Evolutionary conservation across 2,329 filamentous ascomycete species (phyloP).

Genomic region (Aureobasidium musti): DNA sequence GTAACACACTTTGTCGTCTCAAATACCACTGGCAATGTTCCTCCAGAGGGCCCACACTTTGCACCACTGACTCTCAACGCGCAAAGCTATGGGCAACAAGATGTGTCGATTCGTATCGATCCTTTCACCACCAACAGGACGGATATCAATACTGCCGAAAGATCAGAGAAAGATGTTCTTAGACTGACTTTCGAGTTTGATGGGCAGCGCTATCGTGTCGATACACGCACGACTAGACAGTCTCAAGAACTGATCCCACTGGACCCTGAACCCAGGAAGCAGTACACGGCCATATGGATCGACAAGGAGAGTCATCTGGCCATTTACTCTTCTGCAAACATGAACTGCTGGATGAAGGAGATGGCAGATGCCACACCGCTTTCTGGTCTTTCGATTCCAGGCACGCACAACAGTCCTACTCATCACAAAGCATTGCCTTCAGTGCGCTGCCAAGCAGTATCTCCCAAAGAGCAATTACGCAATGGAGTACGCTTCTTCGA

Average conservation of each 20-base stretch:
- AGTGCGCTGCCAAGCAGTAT: conserved; percentile 86
- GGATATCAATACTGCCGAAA: conserved; percentile 61
- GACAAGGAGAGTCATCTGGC: conserved; percentile 48
- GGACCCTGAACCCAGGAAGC: conserved; percentile 43
- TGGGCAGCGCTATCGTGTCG: conserved; percentile 67
- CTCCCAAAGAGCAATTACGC: conserved; percentile 73
- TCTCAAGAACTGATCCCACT: conserved; percentile 46
- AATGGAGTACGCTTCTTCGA: conserved; percentile 96
- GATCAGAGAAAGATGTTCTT: conserved; percentile 61
- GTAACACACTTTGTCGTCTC: conserved; percentile 53
- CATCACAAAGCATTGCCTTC: conserved; percentile 82
- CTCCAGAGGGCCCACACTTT: conserved; percentile 38
- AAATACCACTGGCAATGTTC: conserved; percentile 41
- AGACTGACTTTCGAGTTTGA: conserved; percentile 72
- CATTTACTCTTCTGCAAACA: conserved; percentile 69
- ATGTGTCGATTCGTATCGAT: conserved; percentile 64
- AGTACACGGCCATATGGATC: conserved; percentile 49
- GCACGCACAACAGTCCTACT: conserved; percentile 93
- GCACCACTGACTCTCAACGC: conserved; percentile 54
- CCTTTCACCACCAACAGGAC: conserved; percentile 69
- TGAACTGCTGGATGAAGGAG: conserved; percentile 77
- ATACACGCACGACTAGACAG: conserved; percentile 61
- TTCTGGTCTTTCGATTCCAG: conserved; percentile 82
- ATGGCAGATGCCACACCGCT: conserved; percentile 72
- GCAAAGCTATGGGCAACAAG: conserved; percentile 61